These are phyloP conservation scores for Hanseniaspora meyeri DNA, from an alignment of 805 yeast species.

Conservation along the genomic window DNA sequence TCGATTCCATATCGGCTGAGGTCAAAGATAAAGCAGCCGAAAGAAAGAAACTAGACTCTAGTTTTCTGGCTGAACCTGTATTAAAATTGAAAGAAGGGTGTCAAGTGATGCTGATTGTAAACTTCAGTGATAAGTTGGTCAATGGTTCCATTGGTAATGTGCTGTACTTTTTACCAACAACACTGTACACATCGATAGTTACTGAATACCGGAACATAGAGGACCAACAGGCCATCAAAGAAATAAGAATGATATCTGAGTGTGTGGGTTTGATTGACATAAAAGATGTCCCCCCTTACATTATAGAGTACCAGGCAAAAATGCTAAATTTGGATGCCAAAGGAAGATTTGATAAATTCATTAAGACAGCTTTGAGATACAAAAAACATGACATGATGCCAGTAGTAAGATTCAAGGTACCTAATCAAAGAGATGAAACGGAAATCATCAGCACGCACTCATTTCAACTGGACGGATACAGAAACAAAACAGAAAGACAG, in stretches of 20 bases:
- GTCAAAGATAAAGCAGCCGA: constrained; percentile 18
- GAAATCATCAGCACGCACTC: constrained; percentile 30
- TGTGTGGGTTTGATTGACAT: constrained; percentile 22
- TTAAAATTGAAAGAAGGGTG: constrained; percentile 68
- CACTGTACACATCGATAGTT: constrained; percentile 19
- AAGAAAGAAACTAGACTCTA: constrained; percentile 35
- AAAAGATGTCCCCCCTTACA: constrained; percentile 21
- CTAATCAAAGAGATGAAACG: constrained; percentile 21
- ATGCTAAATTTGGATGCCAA: constrained; percentile 3
- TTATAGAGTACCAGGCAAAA: constrained; percentile 20
- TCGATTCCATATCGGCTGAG: constrained; percentile 30
- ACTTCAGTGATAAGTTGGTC: constrained; percentile 62
- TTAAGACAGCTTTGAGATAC: constrained; percentile 4
- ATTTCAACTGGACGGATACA: constrained; percentile 27
- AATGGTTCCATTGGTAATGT: constrained; percentile 87
- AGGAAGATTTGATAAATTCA: constrained; percentile 10
- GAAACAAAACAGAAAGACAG: constrained; percentile 26
- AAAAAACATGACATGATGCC: constrained; percentile 20
- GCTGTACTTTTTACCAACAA: constrained; percentile 28
- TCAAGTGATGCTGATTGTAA: constrained; percentile 88
- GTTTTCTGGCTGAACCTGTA: constrained; percentile 57
- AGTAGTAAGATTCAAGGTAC: constrained; percentile 26
- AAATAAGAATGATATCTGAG: constrained; percentile 26
- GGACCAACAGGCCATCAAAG: constrained; percentile 21
- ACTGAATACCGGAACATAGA: constrained; percentile 21